Percentiles rank a stretch among this genome's conserved stretches.
Evolutionary conservation across 257 asterid genomes (phyloP).

Genomic region (Scutellaria barbata): DNA sequence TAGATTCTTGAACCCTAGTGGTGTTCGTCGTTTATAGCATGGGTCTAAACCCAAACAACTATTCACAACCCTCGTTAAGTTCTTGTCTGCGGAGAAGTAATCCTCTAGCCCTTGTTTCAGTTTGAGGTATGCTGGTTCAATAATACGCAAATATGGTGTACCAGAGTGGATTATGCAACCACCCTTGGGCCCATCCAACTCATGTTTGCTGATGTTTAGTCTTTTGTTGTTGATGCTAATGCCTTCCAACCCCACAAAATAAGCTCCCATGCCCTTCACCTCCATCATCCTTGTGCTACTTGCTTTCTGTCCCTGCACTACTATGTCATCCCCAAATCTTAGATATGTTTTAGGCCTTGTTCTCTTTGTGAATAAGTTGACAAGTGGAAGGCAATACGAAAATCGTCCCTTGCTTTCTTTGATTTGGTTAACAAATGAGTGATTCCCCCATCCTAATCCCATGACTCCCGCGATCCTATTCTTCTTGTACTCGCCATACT

Average conservation of each 20-base stretch:
- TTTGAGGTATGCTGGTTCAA: conserved; percentile 8
- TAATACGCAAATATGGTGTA: conserved; percentile 1
- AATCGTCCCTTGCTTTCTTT: conserved; percentile 21
- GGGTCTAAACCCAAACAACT: neutral
- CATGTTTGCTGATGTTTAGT: conserved; percentile 14
- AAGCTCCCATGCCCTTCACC: neutral
- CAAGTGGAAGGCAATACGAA: conserved; percentile 21
- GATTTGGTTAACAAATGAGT: conserved; percentile 25
- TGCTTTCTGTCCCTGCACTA: neutral
- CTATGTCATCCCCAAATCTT: conserved; percentile 22
- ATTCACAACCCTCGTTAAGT: too few relatives aligned
- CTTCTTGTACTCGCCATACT: neutral
- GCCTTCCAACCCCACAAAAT: conserved; percentile 7
- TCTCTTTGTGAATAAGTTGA: neutral
- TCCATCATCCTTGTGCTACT: neutral
- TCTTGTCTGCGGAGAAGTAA: conserved; percentile 12
- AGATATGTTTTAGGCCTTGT: conserved; percentile 23
- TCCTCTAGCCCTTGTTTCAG: conserved; percentile 12
- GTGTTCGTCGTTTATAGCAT: conserved; percentile 8
- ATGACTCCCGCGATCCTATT: conserved; percentile 22
- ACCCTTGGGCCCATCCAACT: conserved; percentile 12
- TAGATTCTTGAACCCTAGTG: conserved; percentile 13
- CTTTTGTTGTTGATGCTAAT: conserved; percentile 26
- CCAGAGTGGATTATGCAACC: conserved; percentile 28
- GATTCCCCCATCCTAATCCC: conserved; percentile 26